Evolutionary conservation across 257 asterid species (phyloP).

Genomic region (Solanum rostratum): DNA sequence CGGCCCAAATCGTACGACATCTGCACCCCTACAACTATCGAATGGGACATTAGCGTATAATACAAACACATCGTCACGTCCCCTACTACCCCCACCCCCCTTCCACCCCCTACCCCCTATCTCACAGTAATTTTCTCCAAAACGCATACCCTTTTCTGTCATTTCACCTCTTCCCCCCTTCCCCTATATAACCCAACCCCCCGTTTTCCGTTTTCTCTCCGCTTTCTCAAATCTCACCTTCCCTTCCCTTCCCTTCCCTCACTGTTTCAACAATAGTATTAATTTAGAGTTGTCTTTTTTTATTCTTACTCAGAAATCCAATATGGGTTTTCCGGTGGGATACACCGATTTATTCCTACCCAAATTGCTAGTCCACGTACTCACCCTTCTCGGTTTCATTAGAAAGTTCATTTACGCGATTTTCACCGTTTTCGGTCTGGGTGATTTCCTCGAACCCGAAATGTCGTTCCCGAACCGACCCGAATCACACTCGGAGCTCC

Average conservation of each 20-base stretch:
- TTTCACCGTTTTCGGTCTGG: slow-evolving; percentile 40
- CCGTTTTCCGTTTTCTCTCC: not conserved
- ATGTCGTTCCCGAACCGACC: slow-evolving; percentile 7
- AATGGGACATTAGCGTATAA: slow-evolving; percentile 5
- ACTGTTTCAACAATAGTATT: not conserved
- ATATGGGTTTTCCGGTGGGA: slow-evolving; percentile 90
- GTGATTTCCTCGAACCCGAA: slow-evolving; percentile 43
- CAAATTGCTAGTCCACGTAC: slow-evolving; percentile 38
- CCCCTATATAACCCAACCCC: slow-evolving; percentile 18
- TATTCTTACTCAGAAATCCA: not conserved
- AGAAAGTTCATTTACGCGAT: slow-evolving; percentile 26
- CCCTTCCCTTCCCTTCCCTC: accelerated
- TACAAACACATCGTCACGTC: slow-evolving; percentile 20
- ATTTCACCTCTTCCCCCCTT: not conserved
- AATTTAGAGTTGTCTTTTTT: not conserved
- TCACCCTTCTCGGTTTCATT: slow-evolving; percentile 43
- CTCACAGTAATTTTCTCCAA: not conserved
- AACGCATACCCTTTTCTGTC: slow-evolving; percentile 20
- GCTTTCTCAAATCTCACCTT: not conserved
- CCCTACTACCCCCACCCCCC: not conserved
- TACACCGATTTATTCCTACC: slow-evolving; percentile 69
- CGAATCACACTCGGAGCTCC: slow-evolving; percentile 21
- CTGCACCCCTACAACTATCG: not conserved
- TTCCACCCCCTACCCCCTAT: not conserved
- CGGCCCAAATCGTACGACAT: slow-evolving; percentile 14